Conservation (phyloP, 257 asterid species). For the Solanum arcanum region DNA sequence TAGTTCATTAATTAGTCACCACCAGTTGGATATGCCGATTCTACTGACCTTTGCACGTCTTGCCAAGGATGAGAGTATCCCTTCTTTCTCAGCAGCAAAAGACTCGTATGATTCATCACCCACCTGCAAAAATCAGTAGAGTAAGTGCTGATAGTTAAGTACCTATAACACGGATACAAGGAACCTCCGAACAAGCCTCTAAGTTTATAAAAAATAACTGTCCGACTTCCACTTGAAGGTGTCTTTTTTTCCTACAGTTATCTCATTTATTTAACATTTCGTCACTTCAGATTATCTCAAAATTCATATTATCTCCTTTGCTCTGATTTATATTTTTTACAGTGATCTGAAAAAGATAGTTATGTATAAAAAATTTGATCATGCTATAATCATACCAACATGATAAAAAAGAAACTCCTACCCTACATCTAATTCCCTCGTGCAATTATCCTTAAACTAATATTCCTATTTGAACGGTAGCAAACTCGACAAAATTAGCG, state of each 20-base stretch:
- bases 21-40: background rate
- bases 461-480: background rate
- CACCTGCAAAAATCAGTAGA: constrained; percentile 29
- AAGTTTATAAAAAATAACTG: background rate
- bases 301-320: background rate
- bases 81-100: constrained; percentile 68
- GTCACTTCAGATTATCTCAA: background rate
- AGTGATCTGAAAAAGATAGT: background rate
- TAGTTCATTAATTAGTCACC: background rate
- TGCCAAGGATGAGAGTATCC: constrained; percentile 69
- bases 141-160: background rate
- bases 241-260: background rate
- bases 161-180: background rate
- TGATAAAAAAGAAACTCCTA: background rate
- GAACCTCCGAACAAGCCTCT: background rate
- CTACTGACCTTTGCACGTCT: constrained; percentile 85
- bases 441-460: background rate
- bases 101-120: constrained; percentile 96
- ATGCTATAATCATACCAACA: background rate
- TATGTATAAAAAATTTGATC: background rate
- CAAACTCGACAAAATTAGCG: background rate
- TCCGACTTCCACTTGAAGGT: background rate
- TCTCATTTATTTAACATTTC: background rate
- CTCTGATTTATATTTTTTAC: background rate
- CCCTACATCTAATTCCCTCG: background rate